phyloP scores from a whole-genome alignment of 345 rosid species.

The Salix koriyanagi region DNA sequence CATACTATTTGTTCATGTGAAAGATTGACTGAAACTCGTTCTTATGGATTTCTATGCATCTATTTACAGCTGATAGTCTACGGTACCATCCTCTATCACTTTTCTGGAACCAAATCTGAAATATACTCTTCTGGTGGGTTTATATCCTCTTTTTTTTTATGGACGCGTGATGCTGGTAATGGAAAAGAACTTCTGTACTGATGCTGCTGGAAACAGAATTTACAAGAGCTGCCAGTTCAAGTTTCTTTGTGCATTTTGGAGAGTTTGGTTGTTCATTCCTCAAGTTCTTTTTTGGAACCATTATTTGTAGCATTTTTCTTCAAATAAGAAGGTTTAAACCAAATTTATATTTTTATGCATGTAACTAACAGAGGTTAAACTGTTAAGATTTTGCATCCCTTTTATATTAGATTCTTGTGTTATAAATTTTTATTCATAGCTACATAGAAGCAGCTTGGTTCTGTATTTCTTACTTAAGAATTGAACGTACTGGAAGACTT shows the following conservation, averaged over 20 bases:
- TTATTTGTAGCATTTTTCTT: not conserved
- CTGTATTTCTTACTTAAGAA: not conserved
- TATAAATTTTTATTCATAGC: not conserved
- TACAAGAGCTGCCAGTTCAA: slow-evolving; percentile 56
- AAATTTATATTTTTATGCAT: not conserved
- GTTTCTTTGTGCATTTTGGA: slow-evolving; percentile 70
- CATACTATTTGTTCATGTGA: not conserved
- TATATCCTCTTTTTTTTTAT: slow-evolving; percentile 48
- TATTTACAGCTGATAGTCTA: slow-evolving; percentile 77
- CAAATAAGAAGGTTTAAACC: not conserved
- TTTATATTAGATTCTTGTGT: not conserved
- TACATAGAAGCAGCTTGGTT: not conserved
- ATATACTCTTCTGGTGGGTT: slow-evolving; percentile 64
- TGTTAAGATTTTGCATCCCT: not conserved
- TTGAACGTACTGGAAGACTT: not conserved
- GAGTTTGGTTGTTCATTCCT: slow-evolving; percentile 23
- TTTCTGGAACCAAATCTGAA: slow-evolving; percentile 49
- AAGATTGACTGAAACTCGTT: not conserved
- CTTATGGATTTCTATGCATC: slow-evolving; percentile 8
- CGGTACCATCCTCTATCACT: slow-evolving; percentile 69
- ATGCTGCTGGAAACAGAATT: slow-evolving; percentile 68
- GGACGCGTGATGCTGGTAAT: slow-evolving; percentile 67
- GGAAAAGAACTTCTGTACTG: slow-evolving; percentile 68
- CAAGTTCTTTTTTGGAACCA: not conserved
- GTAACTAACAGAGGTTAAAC: not conserved